Evolutionary conservation across 148 eudicot genomes (phyloP).

Genomic region (Dysphania ambrosioides): DNA sequence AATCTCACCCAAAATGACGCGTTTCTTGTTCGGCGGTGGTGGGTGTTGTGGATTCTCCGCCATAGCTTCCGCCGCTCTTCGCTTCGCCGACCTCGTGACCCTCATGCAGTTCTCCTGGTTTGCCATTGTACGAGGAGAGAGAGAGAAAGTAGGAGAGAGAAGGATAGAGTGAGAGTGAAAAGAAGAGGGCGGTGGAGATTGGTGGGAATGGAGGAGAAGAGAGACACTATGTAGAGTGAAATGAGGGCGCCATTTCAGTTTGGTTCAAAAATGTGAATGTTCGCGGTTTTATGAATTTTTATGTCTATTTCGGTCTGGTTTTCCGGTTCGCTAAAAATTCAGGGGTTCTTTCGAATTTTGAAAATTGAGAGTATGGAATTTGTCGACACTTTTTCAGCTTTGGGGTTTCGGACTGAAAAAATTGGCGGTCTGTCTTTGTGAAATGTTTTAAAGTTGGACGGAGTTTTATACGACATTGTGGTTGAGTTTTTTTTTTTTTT

Average conservation of each 20-base stretch:
- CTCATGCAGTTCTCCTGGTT: slow-evolving; percentile 62
- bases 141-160: background rate
- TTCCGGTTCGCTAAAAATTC: background rate
- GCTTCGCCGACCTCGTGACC: slow-evolving; percentile 63
- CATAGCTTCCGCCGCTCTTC: slow-evolving; percentile 44
- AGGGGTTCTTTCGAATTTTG: background rate
- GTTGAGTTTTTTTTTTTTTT: no score
- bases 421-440: no score
- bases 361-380: no score
- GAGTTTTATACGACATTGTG: no score
- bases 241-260: slow-evolving; percentile 15
- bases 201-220: slow-evolving; percentile 4
- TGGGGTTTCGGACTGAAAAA: no score
- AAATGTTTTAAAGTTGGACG: no score
- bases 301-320: background rate
- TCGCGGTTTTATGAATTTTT: background rate
- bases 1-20: slow-evolving; percentile 77
- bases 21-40: slow-evolving; percentile 31
- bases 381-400: no score
- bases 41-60: slow-evolving; percentile 4
- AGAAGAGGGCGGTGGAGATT: background rate
- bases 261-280: background rate
- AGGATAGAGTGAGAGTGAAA: background rate
- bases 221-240: background rate
- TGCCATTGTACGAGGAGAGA: slow-evolving; percentile 33